Evolutionary conservation across 2,329 filamentous ascomycete genomes (phyloP).

Genomic region (Neonectria punicea): DNA sequence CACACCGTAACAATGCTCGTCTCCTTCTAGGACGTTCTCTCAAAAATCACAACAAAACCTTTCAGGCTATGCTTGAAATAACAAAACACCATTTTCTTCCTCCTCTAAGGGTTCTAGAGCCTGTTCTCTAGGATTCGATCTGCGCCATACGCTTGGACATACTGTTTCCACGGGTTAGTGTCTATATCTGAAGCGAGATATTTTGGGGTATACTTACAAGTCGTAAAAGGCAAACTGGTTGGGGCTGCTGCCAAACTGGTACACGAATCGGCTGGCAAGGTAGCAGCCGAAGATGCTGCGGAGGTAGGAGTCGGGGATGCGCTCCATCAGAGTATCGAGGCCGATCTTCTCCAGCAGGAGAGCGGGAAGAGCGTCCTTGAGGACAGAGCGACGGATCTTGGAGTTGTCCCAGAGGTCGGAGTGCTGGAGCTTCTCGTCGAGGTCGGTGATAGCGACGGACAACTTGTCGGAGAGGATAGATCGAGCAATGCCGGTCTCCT

Average conservation of each 20-base stretch:
- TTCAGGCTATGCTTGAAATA: slow-evolving; percentile 41
- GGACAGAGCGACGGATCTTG: slow-evolving; percentile 78
- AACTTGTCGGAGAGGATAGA: slow-evolving; percentile 93
- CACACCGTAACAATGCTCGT: slow-evolving; percentile 42
- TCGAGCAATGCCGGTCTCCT: slow-evolving; percentile 80
- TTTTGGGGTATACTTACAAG: slow-evolving; percentile 73
- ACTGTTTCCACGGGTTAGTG: slow-evolving; percentile 55
- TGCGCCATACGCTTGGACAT: slow-evolving; percentile 74
- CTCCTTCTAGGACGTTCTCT: slow-evolving; percentile 28
- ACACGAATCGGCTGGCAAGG: slow-evolving; percentile 94
- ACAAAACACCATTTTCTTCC: slow-evolving; percentile 21
- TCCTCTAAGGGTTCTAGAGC: slow-evolving; percentile 26
- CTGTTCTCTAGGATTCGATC: slow-evolving; percentile 44
- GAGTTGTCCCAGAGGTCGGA: slow-evolving; percentile 91
- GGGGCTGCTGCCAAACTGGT: slow-evolving; percentile 90
- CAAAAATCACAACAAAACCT: slow-evolving; percentile 31
- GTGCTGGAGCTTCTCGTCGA: slow-evolving; percentile 95
- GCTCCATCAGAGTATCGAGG: slow-evolving; percentile 83
- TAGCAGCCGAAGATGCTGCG: slow-evolving; percentile 96
- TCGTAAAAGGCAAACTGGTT: slow-evolving; percentile 99
- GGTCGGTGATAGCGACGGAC: slow-evolving; percentile 90
- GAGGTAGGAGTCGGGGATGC: slow-evolving; percentile 92
- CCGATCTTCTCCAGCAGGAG: slow-evolving; percentile 90
- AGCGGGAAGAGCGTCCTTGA: slow-evolving; percentile 86
- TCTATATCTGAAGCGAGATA: background rate